Conservation (phyloP, 2,329 filamentous ascomycete genomes). For the Bretziella fagacearum region DNA sequence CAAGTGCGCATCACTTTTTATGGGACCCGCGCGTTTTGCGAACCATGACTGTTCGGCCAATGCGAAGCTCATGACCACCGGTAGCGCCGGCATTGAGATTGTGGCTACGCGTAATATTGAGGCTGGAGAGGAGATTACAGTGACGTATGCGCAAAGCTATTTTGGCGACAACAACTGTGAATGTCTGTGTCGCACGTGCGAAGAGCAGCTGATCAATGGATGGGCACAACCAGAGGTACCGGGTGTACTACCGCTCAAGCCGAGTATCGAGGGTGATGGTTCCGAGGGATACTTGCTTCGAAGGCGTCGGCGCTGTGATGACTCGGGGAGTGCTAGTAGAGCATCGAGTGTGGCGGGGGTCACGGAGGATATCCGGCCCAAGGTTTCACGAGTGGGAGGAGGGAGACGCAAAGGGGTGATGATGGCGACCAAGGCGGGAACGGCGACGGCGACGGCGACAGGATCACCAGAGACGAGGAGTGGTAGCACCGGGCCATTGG, state of each 20-base stretch:
- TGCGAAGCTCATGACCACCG: slow-evolving; percentile 67
- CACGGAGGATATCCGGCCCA: slow-evolving; percentile 37
- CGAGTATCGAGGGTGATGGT: slow-evolving; percentile 36
- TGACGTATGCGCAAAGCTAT: slow-evolving; percentile 89
- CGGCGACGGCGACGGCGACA: no score
- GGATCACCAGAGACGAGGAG: no score
- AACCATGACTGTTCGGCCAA: slow-evolving; percentile 96
- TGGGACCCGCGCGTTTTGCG: slow-evolving; percentile 87
- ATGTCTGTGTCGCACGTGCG: slow-evolving; percentile 80
- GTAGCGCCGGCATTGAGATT: slow-evolving; percentile 78
- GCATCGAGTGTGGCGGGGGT: slow-evolving; percentile 31
- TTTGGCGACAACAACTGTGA: slow-evolving; percentile 93
- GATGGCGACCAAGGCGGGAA: no score
- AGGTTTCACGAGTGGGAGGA: slow-evolving; percentile 22
- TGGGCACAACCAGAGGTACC: slow-evolving; percentile 47
- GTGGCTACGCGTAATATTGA: slow-evolving; percentile 68
- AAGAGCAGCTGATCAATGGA: slow-evolving; percentile 57
- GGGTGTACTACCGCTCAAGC: slow-evolving; percentile 22
- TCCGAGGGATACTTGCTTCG: slow-evolving; percentile 39
- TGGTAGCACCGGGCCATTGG: no score
- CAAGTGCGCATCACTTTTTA: slow-evolving; percentile 79
- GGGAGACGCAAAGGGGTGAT: not conserved
- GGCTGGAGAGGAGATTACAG: slow-evolving; percentile 85
- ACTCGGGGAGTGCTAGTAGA: slow-evolving; percentile 31
- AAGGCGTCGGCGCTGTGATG: slow-evolving; percentile 24